Conservation (phyloP, 225 moss, liverwort and hornwort species). For the Physcomitrium patens region DNA sequence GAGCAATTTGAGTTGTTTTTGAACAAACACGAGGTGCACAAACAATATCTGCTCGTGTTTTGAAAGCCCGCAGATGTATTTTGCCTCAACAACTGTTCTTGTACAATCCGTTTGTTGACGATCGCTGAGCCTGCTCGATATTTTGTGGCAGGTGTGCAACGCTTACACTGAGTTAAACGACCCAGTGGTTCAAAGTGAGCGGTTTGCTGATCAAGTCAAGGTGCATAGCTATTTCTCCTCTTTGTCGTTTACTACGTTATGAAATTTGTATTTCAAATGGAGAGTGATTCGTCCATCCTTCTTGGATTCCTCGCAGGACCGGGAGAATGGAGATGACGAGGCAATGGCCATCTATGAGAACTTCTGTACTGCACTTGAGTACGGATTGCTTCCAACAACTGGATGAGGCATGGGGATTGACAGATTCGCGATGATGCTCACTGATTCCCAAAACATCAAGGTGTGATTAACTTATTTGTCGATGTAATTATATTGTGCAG, state of each 20-base stretch:
- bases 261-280: not conserved
- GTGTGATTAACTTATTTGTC: conserved; percentile 12
- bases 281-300: not conserved
- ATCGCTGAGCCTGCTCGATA: not conserved
- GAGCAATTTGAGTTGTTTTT: conserved; percentile 93
- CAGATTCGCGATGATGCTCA: conserved; percentile 63
- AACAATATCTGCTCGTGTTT: not conserved
- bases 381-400: conserved; percentile 86
- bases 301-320: conserved; percentile 55
- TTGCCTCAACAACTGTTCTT: not conserved
- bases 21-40: conserved; percentile 85
- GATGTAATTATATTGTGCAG: not conserved
- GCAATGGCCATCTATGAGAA: conserved; percentile 92
- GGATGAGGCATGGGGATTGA: conserved; percentile 85
- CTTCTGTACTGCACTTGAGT: conserved; percentile 88
- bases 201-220: conserved; percentile 91
- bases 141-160: conserved; percentile 76
- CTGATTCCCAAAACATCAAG: conserved; percentile 63
- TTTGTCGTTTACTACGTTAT: no score
- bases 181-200: conserved; percentile 88
- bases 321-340: conserved; percentile 89
- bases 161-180: conserved; percentile 97
- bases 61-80: not conserved
- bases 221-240: conserved; percentile 28
- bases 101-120: not conserved